A percentile compares a stretch with the other conserved stretches of the same genome.
These are phyloP conservation scores for Trichosporon sp. DNA, from an alignment of 1,284 basidiomycete genomes.

Conservation along the genomic window DNA sequence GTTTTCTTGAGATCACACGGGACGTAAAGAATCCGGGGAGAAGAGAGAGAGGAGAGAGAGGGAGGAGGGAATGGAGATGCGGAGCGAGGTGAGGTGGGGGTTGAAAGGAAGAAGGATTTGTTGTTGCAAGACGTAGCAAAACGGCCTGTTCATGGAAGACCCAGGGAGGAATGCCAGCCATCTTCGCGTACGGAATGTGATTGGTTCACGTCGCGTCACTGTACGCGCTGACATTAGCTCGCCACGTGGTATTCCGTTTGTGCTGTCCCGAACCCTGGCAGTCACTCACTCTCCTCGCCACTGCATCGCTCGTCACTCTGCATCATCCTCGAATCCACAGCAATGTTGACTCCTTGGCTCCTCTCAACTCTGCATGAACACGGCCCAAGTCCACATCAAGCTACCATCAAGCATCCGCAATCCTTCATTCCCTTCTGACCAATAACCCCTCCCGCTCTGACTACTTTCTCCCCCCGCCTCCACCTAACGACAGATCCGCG, in stretches of 20 bases:
- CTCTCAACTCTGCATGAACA: neutral
- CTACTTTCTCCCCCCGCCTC: neutral
- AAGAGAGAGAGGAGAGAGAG: neutral
- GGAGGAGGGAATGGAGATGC: neutral
- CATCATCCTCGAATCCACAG: neutral
- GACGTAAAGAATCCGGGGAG: neutral
- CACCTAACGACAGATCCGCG: neutral
- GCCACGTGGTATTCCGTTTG: neutral
- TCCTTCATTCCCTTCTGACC: neutral
- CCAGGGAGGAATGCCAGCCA: neutral
- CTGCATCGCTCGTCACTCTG: neutral
- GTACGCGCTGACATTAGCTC: neutral
- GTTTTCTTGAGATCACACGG: neutral
- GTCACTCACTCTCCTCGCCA: neutral
- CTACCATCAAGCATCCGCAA: neutral
- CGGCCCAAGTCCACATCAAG: neutral
- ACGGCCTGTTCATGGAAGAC: neutral
- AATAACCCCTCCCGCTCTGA: neutral
- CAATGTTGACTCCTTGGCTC: neutral
- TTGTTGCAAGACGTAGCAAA: neutral
- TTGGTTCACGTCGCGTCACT: neutral
- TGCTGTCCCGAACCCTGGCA: neutral
- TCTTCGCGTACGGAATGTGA: conserved; percentile 3
- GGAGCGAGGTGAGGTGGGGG: neutral
- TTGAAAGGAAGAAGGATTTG: conserved; percentile 11